A percentile compares a stretch with the other conserved stretches of the same genome.
Evolutionary conservation across 345 rosid species (phyloP).

Genomic region (Citrus unshiu): DNA sequence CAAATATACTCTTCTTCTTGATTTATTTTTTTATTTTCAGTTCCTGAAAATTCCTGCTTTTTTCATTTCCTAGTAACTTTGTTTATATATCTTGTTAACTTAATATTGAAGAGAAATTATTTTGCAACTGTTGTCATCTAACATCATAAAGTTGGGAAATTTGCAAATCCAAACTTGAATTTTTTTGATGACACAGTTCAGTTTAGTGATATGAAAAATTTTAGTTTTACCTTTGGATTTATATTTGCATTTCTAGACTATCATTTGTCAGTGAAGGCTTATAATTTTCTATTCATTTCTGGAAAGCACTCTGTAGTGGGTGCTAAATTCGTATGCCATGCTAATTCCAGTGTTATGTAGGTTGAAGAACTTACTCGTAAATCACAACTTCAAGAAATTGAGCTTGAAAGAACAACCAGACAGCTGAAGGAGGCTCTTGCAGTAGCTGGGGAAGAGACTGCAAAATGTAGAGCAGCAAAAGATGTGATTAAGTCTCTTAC

Average conservation of each 20-base stretch:
- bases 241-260: neutral
- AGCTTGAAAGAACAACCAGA: conserved; percentile 55
- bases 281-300: neutral
- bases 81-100: neutral
- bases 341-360: conserved; percentile 30
- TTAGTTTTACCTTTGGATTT: neutral
- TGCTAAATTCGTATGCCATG: neutral
- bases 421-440: conserved; percentile 61
- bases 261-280: neutral
- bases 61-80: neutral
- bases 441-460: conserved; percentile 67
- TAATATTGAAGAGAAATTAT: neutral
- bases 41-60: neutral
- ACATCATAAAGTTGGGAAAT: neutral
- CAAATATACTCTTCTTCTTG: neutral
- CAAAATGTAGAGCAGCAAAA: conserved; percentile 76
- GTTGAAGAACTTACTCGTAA: conserved; percentile 60
- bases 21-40: neutral
- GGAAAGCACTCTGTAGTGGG: neutral
- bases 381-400: conserved; percentile 62
- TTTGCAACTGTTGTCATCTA: neutral
- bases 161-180: neutral
- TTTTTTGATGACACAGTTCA: neutral
- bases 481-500: conserved; percentile 78
- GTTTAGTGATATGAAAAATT: neutral